Base-by-base conservation (phyloP, 2,329 filamentous ascomycete species). In the Chalara sp. region DNA sequence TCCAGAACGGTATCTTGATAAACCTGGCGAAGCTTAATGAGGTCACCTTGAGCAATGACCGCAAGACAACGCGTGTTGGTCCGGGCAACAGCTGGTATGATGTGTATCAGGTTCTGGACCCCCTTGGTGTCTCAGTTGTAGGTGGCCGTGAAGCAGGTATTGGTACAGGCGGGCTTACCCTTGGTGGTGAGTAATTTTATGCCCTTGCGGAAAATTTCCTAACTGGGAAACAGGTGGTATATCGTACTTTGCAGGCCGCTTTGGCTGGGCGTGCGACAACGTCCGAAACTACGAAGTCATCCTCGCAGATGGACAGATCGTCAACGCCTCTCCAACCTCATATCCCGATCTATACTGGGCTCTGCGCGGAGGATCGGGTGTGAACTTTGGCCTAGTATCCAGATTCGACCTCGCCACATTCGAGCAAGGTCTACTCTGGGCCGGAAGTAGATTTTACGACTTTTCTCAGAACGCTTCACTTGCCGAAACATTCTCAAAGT, bases 1-100 rank as follows among this genome's bases (percentile, higher is more conserved):
- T 76, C 45, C 61, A 71, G n/a, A 70, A 68, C 5, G 76, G 76
- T 0, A 68, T 76, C 1, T 57, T 76, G 8, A 72, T 82, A 52
- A 74, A 76, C 12, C 68, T 77, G 6, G 68, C 62, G 13, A 48
- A 47, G 5, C 32, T 63, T 5, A 61, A 59, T 35, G 35, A 49
- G n/a, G 49, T 63, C 10, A 51, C 67, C 1, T 46, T 57, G 12
- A 59, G 58, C 30, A 47, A 56, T 1, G 61, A 66, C 32, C 60
- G 61, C 5, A 58, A 52, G 1, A 61, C 58, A 3, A 65, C 59
- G 5, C 55, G 53, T 30, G 56, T 73, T 10, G 69, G 68, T 3
- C 49, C 66, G 5, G 71, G 69, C 3, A 60, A 63, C 32, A 58
- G 58, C 6, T 73, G 71, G 71, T 48, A 53, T 11, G 59, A 68